Conservation (phyloP, 371 early-diverging fungal species). For the Neoconidiobolus thromboides region DNA sequence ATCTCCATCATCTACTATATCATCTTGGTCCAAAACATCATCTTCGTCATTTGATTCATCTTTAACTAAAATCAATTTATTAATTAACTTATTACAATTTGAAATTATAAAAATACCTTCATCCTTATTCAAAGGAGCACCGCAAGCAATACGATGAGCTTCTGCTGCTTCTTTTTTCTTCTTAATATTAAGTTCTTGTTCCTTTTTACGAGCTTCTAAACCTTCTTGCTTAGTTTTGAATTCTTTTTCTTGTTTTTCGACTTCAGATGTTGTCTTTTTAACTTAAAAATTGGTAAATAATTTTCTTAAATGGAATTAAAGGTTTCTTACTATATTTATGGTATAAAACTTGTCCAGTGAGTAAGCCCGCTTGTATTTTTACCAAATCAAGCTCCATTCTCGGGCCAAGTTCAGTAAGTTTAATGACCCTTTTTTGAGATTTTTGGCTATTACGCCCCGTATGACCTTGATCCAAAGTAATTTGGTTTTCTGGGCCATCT, state of each 20-base stretch:
- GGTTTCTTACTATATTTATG: slow-evolving; percentile 36
- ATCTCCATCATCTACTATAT: slow-evolving; percentile 2
- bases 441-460: slow-evolving; percentile 48
- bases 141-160: slow-evolving; percentile 14
- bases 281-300: slow-evolving; percentile 17
- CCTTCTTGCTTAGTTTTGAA: slow-evolving; percentile 32
- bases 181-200: slow-evolving; percentile 67
- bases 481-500: slow-evolving; percentile 60
- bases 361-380: slow-evolving; percentile 83
- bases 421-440: slow-evolving; percentile 68
- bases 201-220: slow-evolving; percentile 41
- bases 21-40: slow-evolving; percentile 10
- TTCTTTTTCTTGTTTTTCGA: slow-evolving; percentile 31
- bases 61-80: not conserved
- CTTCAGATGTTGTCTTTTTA: slow-evolving; percentile 47
- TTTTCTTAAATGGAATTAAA: not conserved
- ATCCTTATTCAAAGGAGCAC: slow-evolving; percentile 9
- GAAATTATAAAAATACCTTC: not conserved
- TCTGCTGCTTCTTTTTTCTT: slow-evolving; percentile 46
- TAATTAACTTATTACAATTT: not conserved
- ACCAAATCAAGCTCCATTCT: slow-evolving; percentile 66
- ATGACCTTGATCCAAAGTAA: slow-evolving; percentile 64
- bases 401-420: slow-evolving; percentile 82
- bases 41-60: slow-evolving; percentile 9
- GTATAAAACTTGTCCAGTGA: slow-evolving; percentile 81